Percentiles rank a stretch among this genome's conserved stretches.
Evolutionary conservation across 257 asterid species (phyloP).

Genomic region (Plantago major): DNA sequence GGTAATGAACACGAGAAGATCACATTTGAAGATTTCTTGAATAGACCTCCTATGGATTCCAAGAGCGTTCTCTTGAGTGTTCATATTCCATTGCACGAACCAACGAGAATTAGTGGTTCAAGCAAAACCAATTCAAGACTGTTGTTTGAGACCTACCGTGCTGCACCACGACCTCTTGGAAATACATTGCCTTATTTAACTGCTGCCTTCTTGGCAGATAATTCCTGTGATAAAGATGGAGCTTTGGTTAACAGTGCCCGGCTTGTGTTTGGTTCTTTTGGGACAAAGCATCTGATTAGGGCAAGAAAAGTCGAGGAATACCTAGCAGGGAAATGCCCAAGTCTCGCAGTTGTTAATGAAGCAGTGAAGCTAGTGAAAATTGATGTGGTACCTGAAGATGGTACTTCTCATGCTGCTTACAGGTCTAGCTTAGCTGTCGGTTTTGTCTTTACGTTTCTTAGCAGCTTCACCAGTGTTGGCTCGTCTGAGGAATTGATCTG

Average conservation of each 20-base stretch:
- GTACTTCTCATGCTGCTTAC: constrained; percentile 50
- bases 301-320: constrained; percentile 58
- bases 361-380: constrained; percentile 45
- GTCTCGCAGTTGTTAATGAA: constrained; percentile 32
- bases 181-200: constrained; percentile 63
- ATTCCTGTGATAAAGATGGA: constrained; percentile 29
- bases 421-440: constrained; percentile 55
- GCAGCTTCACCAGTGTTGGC: constrained; percentile 24
- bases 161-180: constrained; percentile 65
- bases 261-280: constrained; percentile 62
- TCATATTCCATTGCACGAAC: constrained; percentile 36
- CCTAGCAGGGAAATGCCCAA: constrained; percentile 37
- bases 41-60: constrained; percentile 41
- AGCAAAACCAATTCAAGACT: constrained; percentile 22
- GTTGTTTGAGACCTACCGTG: constrained; percentile 50
- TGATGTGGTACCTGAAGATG: constrained; percentile 43
- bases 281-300: constrained; percentile 47
- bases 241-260: constrained; percentile 25
- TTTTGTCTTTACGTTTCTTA: constrained; percentile 51
- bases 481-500: constrained; percentile 18
- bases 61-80: constrained; percentile 44
- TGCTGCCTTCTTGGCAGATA: constrained; percentile 57
- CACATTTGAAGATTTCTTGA: constrained; percentile 46
- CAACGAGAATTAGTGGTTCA: constrained; percentile 16
- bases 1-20: constrained; percentile 29